These are phyloP conservation scores for Nakazawaea laoshanensis DNA, from an alignment of 805 yeast species.

Conservation along the genomic window DNA sequence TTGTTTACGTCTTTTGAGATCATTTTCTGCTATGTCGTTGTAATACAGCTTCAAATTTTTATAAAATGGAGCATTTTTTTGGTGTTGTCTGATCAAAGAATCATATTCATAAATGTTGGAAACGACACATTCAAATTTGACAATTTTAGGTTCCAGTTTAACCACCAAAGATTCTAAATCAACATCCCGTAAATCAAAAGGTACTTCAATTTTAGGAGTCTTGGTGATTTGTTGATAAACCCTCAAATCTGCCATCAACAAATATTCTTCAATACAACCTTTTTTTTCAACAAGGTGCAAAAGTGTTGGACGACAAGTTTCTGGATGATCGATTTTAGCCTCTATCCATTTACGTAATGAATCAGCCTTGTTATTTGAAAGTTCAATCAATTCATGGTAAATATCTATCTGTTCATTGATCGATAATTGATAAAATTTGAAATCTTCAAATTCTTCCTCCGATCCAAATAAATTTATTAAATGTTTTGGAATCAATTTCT, in stretches of 20 bases:
- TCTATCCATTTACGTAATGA: constrained; percentile 41
- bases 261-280: constrained; percentile 17
- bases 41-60: constrained; percentile 22
- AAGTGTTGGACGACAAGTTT: constrained; percentile 16
- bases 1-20: constrained; percentile 44
- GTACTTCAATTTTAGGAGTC: constrained; percentile 24
- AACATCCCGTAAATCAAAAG: constrained; percentile 15
- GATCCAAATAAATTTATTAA: constrained; percentile 9
- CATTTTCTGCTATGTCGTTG: constrained; percentile 30
- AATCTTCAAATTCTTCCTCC: constrained; percentile 14
- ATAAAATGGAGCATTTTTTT: constrained; percentile 15
- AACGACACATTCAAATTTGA: constrained; percentile 29
- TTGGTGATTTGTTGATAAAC: constrained; percentile 32
- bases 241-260: constrained; percentile 42
- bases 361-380: constrained; percentile 30
- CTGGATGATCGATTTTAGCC: constrained; percentile 22
- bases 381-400: constrained; percentile 32
- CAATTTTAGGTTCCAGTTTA: constrained; percentile 25
- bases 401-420: constrained; percentile 42
- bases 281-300: constrained; percentile 13
- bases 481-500: constrained; percentile 9
- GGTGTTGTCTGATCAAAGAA: constrained; percentile 17
- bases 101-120: constrained; percentile 37
- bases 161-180: constrained; percentile 8
- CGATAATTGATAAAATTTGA: constrained; percentile 29